Conservation (phyloP, 805 yeast species). For the Ogataea methylovora region DNA sequence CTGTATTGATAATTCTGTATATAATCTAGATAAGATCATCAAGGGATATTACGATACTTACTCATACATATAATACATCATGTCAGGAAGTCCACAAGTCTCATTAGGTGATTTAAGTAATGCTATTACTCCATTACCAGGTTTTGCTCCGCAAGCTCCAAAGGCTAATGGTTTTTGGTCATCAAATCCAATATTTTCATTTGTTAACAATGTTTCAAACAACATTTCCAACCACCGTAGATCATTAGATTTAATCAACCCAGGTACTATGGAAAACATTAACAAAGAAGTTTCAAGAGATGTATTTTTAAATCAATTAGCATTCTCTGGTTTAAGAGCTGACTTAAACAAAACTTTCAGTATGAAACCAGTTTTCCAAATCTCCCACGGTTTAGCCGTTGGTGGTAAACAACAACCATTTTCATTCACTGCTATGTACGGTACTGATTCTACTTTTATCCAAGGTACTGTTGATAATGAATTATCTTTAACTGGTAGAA, state of each 20-base stretch:
- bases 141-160: constrained; percentile 40
- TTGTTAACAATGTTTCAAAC: constrained; percentile 67
- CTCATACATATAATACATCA: too few relatives aligned
- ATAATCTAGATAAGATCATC: too few relatives aligned
- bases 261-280: constrained; percentile 91
- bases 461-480: constrained; percentile 94
- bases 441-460: constrained; percentile 73
- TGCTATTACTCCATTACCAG: constrained; percentile 49
- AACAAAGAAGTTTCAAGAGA: constrained; percentile 92
- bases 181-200: constrained; percentile 75
- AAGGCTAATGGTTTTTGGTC: constrained; percentile 62
- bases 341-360: constrained; percentile 89
- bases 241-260: constrained; percentile 77
- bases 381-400: constrained; percentile 84
- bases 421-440: constrained; percentile 84
- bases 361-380: constrained; percentile 92
- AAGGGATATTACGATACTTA: too few relatives aligned
- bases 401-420: constrained; percentile 89
- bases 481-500: constrained; percentile 75
- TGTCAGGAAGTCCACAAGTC: constrained; percentile 9
- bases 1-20: too few relatives aligned
- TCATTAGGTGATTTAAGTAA: constrained; percentile 57
- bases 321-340: constrained; percentile 93
- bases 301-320: constrained; percentile 82
- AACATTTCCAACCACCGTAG: constrained; percentile 71